These are phyloP conservation scores for Geranium brycei DNA, from an alignment of 345 rosid genomes.

Conservation along the genomic window DNA sequence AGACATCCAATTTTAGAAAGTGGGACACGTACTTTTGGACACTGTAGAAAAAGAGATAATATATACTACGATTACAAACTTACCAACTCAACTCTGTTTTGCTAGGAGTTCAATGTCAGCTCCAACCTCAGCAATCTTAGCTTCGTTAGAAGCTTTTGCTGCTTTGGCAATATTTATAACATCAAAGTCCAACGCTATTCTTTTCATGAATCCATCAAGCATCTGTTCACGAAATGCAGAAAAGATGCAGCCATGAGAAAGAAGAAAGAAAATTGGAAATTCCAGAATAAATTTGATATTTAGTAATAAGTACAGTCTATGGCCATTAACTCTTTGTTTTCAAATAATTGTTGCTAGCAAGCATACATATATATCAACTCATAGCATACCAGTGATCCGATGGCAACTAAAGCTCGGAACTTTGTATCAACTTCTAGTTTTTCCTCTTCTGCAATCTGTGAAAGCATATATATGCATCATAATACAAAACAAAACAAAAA, in stretches of 20 bases:
- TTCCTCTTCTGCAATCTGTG: constrained; percentile 73
- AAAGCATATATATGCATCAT: not conserved
- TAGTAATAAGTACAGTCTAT: no score
- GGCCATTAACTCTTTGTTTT: no score
- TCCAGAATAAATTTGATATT: no score
- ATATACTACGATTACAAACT: no score
- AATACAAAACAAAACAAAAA: no score
- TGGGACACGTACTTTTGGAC: no score
- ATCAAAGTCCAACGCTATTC: constrained; percentile 74
- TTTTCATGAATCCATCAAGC: constrained; percentile 77
- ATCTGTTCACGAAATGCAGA: constrained; percentile 35
- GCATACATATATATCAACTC: no score
- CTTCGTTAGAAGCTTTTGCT: constrained; percentile 64
- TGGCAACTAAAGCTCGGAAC: constrained; percentile 78
- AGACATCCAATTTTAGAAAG: no score
- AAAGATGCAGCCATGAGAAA: not conserved
- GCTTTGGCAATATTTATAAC: constrained; percentile 51
- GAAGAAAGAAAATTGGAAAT: no score
- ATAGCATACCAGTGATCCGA: constrained; percentile 71
- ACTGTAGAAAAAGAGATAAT: no score
- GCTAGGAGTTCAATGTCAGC: constrained; percentile 56
- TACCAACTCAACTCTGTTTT: constrained; percentile 29
- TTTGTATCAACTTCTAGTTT: constrained; percentile 66
- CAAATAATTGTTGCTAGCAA: no score
- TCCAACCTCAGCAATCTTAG: constrained; percentile 68